A percentile compares a stretch with the other conserved stretches of the same genome.
Evolutionary conservation across 331 rosid genomes (phyloP).

Genomic region (Pyrus hybrid): DNA sequence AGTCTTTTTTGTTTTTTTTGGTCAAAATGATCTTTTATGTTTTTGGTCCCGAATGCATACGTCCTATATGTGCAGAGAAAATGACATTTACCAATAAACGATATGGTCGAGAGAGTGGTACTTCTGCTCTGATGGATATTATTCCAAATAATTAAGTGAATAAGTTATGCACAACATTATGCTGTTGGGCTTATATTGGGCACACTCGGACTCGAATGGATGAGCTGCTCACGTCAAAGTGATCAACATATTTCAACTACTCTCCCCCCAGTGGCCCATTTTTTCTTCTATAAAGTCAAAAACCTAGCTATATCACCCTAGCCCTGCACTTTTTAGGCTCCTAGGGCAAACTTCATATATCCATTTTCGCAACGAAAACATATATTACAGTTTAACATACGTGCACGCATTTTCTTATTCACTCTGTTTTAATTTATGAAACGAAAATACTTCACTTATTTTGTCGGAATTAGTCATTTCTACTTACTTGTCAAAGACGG

Average conservation of each 20-base stretch:
- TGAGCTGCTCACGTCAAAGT: background rate
- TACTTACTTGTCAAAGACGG: fast-evolving
- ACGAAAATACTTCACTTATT: no score
- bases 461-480: background rate
- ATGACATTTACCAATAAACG: background rate
- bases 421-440: no score
- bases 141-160: background rate
- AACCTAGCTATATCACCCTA: background rate
- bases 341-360: background rate
- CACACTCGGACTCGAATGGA: background rate
- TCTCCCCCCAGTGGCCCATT: background rate
- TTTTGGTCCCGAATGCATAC: background rate
- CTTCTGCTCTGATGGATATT: background rate
- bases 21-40: background rate
- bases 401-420: background rate
- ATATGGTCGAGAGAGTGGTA: background rate
- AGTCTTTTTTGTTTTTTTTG: no score
- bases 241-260: background rate
- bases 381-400: no score
- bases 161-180: background rate
- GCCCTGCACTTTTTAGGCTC: background rate
- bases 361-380: background rate
- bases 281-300: background rate
- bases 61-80: background rate
- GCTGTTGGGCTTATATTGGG: background rate